Evolutionary conservation across 768 basidiomycete genomes (phyloP).

Genomic region (Agrocybe pediades): DNA sequence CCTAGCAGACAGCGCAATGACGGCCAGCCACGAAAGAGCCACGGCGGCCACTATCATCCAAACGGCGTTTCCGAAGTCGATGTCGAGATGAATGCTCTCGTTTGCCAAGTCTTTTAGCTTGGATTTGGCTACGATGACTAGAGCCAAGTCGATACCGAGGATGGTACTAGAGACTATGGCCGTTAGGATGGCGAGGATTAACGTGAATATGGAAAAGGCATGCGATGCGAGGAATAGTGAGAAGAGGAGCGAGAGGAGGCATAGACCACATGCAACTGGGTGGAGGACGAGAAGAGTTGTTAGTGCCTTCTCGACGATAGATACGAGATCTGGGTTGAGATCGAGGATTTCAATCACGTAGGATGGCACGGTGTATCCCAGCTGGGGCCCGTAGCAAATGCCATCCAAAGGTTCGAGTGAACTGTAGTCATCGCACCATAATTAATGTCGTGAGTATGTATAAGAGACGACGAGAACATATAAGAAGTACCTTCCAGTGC

Average conservation of each 20-base stretch:
- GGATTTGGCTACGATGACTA: constrained; percentile 53
- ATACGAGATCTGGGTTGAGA: constrained; percentile 44
- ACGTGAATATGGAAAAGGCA: constrained; percentile 52
- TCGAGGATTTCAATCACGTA: constrained; percentile 41
- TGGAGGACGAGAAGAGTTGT: constrained; percentile 67
- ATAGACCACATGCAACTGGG: constrained; percentile 61
- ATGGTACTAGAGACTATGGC: constrained; percentile 56
- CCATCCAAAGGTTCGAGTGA: constrained; percentile 40
- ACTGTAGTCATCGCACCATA: constrained; percentile 31
- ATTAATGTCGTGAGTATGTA: constrained; percentile 20
- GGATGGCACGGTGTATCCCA: constrained; percentile 70
- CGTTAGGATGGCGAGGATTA: constrained; percentile 58
- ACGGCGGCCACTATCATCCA: constrained; percentile 71
- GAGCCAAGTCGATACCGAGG: constrained; percentile 62
- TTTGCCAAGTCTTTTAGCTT: constrained; percentile 32
- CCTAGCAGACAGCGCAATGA: constrained; percentile 61
- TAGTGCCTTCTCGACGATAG: constrained; percentile 50
- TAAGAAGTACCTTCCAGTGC: constrained; percentile 52
- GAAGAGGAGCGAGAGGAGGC: constrained; percentile 52
- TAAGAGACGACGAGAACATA: background rate
- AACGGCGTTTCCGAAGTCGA: constrained; percentile 65
- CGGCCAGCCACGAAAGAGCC: constrained; percentile 58
- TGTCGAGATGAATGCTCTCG: constrained; percentile 39
- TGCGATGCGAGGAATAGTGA: constrained; percentile 65
- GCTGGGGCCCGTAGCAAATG: constrained; percentile 59